Conservation (phyloP, 805 yeast species). For the Candida bentonensis region DNA sequence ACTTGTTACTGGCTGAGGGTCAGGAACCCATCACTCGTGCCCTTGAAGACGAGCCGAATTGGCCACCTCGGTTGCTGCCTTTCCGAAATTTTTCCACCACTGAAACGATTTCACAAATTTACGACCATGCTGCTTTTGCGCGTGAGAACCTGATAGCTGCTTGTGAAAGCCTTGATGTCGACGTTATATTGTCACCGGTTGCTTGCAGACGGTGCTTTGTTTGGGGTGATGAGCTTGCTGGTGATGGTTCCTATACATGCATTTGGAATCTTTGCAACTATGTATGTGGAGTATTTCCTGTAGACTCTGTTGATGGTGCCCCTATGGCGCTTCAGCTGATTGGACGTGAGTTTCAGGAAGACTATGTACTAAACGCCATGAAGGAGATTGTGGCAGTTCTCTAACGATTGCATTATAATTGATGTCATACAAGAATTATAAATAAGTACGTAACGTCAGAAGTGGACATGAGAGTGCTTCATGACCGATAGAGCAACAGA, state of each 20-base stretch:
- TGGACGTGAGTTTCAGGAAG: background rate
- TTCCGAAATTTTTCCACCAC: background rate
- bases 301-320: background rate
- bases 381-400: background rate
- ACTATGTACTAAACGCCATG: background rate
- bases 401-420: no score
- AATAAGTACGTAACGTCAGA: no score
- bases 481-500: no score
- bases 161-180: background rate
- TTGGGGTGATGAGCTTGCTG: background rate
- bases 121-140: background rate
- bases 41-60: background rate
- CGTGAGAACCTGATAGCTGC: background rate
- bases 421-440: no score
- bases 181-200: background rate
- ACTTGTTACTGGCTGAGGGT: background rate
- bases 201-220: background rate
- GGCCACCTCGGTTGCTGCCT: background rate
- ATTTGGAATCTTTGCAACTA: slow-evolving; percentile 1
- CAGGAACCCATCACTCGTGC: background rate
- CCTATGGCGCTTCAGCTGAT: background rate
- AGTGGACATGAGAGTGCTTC: no score
- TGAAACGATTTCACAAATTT: background rate
- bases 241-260: background rate
- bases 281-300: background rate